phyloP scores from a whole-genome alignment of 1,284 basidiomycete species.

The Pascua guehoae region DNA sequence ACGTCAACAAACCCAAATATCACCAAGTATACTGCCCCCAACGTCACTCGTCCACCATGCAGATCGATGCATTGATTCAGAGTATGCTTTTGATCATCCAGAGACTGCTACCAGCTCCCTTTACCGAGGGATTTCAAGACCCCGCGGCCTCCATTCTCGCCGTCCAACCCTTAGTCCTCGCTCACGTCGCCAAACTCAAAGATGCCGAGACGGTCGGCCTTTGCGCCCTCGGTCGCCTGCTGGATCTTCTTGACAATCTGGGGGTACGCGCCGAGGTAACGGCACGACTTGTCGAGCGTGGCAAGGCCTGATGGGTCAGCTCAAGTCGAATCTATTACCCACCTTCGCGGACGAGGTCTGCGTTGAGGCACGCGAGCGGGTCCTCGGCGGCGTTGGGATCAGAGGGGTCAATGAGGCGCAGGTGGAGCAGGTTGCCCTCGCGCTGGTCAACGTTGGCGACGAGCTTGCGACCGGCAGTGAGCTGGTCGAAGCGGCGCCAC shows the following conservation, averaged over 20 bases:
- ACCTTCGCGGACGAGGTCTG: slow-evolving; percentile 62
- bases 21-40: too few species aligned
- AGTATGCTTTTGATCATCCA: too few species aligned
- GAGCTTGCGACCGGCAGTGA: slow-evolving; percentile 83
- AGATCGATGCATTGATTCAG: too few species aligned
- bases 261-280: slow-evolving; percentile 68
- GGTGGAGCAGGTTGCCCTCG: slow-evolving; percentile 72
- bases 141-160: background rate
- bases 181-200: slow-evolving; percentile 60
- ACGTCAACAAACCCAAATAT: too few species aligned
- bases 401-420: slow-evolving; percentile 79
- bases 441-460: slow-evolving; percentile 83
- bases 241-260: slow-evolving; percentile 65
- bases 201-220: slow-evolving; percentile 72
- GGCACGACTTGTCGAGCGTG: slow-evolving; percentile 71
- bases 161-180: slow-evolving; percentile 17
- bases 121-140: too few species aligned
- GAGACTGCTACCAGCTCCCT: too few species aligned
- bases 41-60: too few species aligned
- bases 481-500: slow-evolving; percentile 72
- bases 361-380: slow-evolving; percentile 74
- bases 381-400: slow-evolving; percentile 66
- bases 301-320: slow-evolving; percentile 58
- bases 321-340: slow-evolving; percentile 5
- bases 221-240: slow-evolving; percentile 61